Base-by-base conservation (phyloP, 352 stramenopile species). In the Pythium oligandrum region DNA sequence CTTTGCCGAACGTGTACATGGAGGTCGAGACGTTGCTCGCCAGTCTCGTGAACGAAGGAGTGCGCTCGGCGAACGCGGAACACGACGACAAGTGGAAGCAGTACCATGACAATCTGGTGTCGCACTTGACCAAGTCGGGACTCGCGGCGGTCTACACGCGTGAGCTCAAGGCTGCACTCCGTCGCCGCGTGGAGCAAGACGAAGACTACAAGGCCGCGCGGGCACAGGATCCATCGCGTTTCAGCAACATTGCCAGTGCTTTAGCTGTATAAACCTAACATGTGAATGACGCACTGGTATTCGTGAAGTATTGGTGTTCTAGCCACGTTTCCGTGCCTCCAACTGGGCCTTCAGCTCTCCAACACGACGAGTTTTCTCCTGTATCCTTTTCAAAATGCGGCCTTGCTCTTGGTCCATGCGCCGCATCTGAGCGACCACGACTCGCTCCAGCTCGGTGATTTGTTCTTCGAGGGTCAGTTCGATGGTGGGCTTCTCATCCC, bases 1-100 rank as follows among this genome's bases (percentile, higher is more conserved):
- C 64, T 37, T 66, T 90, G 31, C 78, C 82, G 9, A 90, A 74
- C 38, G 77, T 77, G 50, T 85, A 87, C 56, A 75, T 87, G 64
- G 50, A 84, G 44, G 64, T 60, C 9, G 70, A 74, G 31, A 84
- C 78, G 47, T 69, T 92, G 64, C 59, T 90, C 8, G 73, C 67
- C 39, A 84, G 64, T 33, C 55, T 90, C 51, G 60, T 92, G 11
- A 77, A 83, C 40, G 75, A 87, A 40, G 70, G 75, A 3, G 82
- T 92, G 39, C 77, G 82, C 12, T 73, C 70, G 6, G 65, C 73
- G 12, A 71, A 77, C 10, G 66, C 78, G 53, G 79, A 90, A 46
- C 68, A 82, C 53, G 81, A 73, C 59, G 39, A 51, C 6, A 68
- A 61, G 57, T 90, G 79, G 79, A 70, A 61, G 47, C 49, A 77